phyloP scores from a whole-genome alignment of 2,329 filamentous ascomycete species.

The Didymella keratinophila region DNA sequence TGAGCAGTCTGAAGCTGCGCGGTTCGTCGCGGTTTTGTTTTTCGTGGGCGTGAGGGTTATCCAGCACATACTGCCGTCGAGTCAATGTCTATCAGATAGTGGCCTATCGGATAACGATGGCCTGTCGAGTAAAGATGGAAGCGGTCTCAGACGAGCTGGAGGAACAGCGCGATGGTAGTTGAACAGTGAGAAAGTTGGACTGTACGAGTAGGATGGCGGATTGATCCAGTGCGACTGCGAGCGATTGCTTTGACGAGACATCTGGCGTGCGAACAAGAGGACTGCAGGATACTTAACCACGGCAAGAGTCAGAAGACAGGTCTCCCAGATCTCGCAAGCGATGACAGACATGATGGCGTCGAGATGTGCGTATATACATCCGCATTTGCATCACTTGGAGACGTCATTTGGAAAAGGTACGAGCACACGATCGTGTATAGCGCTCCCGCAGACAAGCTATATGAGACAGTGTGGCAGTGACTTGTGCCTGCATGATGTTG shows the following conservation, averaged over 20 bases:
- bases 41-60: slow-evolving; percentile 41
- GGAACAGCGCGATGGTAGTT: slow-evolving; percentile 35
- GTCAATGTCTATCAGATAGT: slow-evolving; percentile 1
- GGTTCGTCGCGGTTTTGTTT: slow-evolving; percentile 23
- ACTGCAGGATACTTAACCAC: slow-evolving; percentile 27
- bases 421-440: slow-evolving; percentile 12
- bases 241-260: slow-evolving; percentile 30
- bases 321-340: slow-evolving; percentile 18
- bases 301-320: slow-evolving; percentile 20
- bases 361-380: slow-evolving; percentile 27
- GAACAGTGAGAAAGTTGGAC: slow-evolving; percentile 27
- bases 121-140: slow-evolving; percentile 18
- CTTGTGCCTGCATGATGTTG: slow-evolving; percentile 41
- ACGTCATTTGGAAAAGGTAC: slow-evolving; percentile 19
- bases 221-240: slow-evolving; percentile 23
- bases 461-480: slow-evolving; percentile 36
- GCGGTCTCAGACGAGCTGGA: slow-evolving; percentile 29
- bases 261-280: slow-evolving; percentile 25
- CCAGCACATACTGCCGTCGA: slow-evolving; percentile 40
- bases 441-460: slow-evolving; percentile 18
- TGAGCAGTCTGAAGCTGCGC: slow-evolving; percentile 14
- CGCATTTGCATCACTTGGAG: slow-evolving; percentile 30
- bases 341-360: slow-evolving; percentile 24
- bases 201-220: slow-evolving; percentile 33
- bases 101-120: not conserved